Evolutionary conservation across 352 stramenopile species (phyloP).

Genomic region (Phytophthora pisi): DNA sequence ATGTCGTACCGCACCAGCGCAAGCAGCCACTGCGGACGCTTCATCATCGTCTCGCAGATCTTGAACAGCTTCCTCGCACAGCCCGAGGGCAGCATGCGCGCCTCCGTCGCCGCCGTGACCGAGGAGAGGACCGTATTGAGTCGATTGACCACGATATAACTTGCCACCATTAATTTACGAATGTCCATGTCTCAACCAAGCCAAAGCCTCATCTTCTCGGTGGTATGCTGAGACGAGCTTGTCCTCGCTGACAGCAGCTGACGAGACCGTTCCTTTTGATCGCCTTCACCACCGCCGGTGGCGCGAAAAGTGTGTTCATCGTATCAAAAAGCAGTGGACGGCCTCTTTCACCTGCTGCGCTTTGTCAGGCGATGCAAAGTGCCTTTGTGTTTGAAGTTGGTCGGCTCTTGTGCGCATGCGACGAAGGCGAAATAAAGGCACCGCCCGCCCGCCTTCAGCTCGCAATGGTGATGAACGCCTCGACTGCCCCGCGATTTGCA

Average conservation of each 20-base stretch:
- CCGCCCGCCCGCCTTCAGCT: constrained; percentile 8
- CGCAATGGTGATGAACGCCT: constrained; percentile 10
- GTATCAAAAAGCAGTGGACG: constrained; percentile 20
- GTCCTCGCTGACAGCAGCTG: background rate
- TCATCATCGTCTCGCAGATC: constrained; percentile 46
- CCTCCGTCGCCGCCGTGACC: background rate
- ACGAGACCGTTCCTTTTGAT: constrained; percentile 2
- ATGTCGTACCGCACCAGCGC: constrained; percentile 45
- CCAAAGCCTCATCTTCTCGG: background rate
- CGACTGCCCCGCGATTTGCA: background rate
- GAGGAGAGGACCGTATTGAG: background rate
- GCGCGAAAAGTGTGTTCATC: constrained; percentile 19
- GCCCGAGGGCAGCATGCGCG: constrained; percentile 1
- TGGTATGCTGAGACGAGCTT: constrained; percentile 3
- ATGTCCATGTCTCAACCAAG: constrained; percentile 15
- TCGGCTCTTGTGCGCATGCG: background rate
- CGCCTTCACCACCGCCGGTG: constrained; percentile 1
- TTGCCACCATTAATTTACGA: constrained; percentile 21
- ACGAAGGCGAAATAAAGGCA: constrained; percentile 15
- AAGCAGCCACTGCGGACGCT: constrained; percentile 47
- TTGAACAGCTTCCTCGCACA: constrained; percentile 58
- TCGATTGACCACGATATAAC: constrained; percentile 10
- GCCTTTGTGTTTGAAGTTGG: constrained; percentile 3
- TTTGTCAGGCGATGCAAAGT: background rate
- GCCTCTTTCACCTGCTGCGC: constrained; percentile 17